These are phyloP conservation scores for Saccharomycopsis hybrid DNA, from an alignment of 1,139 yeast species.

Conservation along the genomic window DNA sequence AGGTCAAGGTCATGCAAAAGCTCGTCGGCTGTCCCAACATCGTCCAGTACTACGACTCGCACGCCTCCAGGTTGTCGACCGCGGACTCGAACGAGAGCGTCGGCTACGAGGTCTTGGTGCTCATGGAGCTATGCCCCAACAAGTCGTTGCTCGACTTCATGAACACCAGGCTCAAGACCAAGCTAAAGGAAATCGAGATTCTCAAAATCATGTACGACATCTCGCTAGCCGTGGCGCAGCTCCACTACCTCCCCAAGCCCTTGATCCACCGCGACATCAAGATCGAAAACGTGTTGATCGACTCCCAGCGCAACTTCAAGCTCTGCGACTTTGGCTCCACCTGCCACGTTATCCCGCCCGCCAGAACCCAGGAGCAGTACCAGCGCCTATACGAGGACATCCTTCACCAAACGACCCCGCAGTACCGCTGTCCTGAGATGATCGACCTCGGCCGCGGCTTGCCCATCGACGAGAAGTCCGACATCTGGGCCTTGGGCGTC, in stretches of 20 bases:
- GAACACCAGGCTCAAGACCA: constrained; percentile 63
- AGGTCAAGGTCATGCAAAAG: constrained; percentile 71
- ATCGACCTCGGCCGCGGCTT: constrained; percentile 59
- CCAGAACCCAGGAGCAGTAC: constrained; percentile 56
- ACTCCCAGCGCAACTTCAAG: constrained; percentile 49
- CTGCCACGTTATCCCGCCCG: constrained; percentile 54
- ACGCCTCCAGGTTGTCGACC: constrained; percentile 56
- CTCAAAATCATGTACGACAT: constrained; percentile 62
- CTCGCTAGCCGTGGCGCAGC: constrained; percentile 59
- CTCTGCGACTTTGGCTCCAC: constrained; percentile 79
- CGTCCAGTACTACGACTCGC: constrained; percentile 68
- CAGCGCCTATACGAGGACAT: constrained; percentile 58
- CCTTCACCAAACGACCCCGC: constrained; percentile 74
- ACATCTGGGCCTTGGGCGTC: constrained; percentile 81
- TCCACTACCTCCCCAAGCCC: constrained; percentile 54
- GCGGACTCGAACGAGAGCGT: constrained; percentile 28
- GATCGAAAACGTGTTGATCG: constrained; percentile 69
- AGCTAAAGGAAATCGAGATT: constrained; percentile 56
- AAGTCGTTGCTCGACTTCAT: constrained; percentile 67
- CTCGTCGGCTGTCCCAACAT: constrained; percentile 49
- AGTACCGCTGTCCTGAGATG: constrained; percentile 80
- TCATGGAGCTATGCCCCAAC: constrained; percentile 75
- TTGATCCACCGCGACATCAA: constrained; percentile 72
- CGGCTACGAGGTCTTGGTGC: constrained; percentile 61
- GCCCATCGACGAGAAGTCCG: constrained; percentile 71